A percentile compares a stretch with the other conserved stretches of the same genome.
Conservation (phyloP, 257 asterid species). For the Plantago major region DNA sequence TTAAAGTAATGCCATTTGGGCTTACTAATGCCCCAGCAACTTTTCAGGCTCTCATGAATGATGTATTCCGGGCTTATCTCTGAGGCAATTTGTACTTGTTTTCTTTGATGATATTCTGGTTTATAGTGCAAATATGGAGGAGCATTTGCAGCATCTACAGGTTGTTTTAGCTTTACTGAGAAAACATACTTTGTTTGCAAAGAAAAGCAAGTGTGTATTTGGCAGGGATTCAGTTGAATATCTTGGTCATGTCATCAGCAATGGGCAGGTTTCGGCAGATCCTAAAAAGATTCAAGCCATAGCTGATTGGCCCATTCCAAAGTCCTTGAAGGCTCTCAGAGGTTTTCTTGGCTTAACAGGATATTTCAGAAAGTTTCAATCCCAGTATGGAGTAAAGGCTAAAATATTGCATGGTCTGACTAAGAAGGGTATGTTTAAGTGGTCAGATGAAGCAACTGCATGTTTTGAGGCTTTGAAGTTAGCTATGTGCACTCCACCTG, state of each 20-base stretch:
- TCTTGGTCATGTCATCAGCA: conserved; percentile 2
- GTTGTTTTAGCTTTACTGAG: background rate
- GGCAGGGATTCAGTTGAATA: background rate
- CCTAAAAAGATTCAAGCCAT: background rate
- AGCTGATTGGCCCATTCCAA: conserved; percentile 3
- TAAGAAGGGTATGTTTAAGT: no score
- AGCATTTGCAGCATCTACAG: background rate
- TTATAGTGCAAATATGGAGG: background rate
- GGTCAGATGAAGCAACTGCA: no score
- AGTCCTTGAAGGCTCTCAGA: background rate
- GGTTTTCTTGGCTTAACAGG: background rate
- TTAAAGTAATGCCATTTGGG: background rate
- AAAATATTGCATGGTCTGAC: no score
- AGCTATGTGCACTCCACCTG: no score
- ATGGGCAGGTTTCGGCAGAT: background rate
- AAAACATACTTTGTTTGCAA: background rate
- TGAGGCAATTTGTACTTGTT: background rate
- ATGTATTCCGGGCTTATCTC: background rate
- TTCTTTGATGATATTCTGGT: conserved; percentile 6
- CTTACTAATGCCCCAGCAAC: background rate
- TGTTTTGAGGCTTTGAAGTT: no score
- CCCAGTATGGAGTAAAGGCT: no score
- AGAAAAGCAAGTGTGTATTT: background rate
- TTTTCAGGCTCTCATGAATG: conserved; percentile 1
- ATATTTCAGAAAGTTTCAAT: background rate